These are phyloP conservation scores for Stentor roeselii DNA, from an alignment of 73 alveolate genomes.

Conservation along the genomic window DNA sequence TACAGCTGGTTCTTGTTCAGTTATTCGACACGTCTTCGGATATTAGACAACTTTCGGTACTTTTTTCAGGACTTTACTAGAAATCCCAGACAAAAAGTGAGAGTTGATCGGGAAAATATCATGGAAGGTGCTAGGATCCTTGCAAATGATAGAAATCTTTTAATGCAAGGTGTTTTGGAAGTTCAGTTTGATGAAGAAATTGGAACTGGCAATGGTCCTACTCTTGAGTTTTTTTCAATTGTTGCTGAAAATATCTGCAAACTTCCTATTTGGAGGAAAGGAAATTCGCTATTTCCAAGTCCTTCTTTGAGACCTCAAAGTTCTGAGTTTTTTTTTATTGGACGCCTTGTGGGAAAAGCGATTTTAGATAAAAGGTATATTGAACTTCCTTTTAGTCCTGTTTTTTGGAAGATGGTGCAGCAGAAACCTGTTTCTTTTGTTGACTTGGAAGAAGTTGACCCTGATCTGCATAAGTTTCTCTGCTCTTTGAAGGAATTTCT, in stretches of 20 bases:
- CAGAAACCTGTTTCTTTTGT: constrained; percentile 48
- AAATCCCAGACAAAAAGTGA: constrained; percentile 29
- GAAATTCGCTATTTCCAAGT: constrained; percentile 73
- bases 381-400: constrained; percentile 77
- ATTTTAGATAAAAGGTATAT: constrained; percentile 89
- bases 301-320: constrained; percentile 33
- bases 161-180: constrained; percentile 12
- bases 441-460: constrained; percentile 20
- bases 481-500: constrained; percentile 51
- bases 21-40: not conserved
- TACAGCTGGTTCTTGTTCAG: constrained; percentile 11
- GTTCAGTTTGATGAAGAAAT: constrained; percentile 12
- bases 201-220: constrained; percentile 30
- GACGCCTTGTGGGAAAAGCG: constrained; percentile 86
- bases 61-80: not conserved
- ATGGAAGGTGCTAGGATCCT: not conserved
- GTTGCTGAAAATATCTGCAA: not conserved
- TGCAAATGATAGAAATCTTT: not conserved
- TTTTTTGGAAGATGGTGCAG: constrained; percentile 79
- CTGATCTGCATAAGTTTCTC: constrained; percentile 27
- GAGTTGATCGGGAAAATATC: constrained; percentile 16
- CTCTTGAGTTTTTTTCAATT: constrained; percentile 22
- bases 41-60: not conserved
- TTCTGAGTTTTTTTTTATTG: constrained; percentile 38
- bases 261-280: constrained; percentile 28